phyloP scores from a whole-genome alignment of 805 yeast species.

The Hanseniaspora taiwanica region DNA sequence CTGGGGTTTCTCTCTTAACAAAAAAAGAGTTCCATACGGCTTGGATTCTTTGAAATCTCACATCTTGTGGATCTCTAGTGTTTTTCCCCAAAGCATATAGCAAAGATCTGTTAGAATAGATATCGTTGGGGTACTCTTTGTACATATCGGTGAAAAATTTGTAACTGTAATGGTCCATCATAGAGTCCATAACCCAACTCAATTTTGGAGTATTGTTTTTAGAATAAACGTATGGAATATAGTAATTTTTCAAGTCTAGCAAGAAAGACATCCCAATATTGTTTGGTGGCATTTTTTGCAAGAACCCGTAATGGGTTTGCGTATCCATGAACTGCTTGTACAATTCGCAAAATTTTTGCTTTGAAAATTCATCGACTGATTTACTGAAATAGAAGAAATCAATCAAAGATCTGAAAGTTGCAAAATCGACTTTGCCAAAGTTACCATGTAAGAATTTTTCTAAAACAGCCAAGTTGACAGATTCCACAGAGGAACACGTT shows the following conservation, averaged over 20 bases:
- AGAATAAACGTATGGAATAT: not conserved
- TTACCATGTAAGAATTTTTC: not conserved
- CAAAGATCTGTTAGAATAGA: not conserved
- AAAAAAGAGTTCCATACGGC: constrained; percentile 1
- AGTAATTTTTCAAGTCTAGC: not conserved
- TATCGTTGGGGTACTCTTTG: not conserved
- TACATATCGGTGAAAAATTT: not conserved
- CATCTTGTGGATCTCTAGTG: not conserved
- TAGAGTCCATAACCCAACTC: not conserved
- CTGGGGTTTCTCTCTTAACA: not conserved
- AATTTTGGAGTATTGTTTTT: constrained; percentile 1
- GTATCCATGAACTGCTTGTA: not conserved
- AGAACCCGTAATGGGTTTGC: not conserved
- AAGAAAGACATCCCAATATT: not conserved
- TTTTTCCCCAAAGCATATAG: not conserved
- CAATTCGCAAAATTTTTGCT: not conserved
- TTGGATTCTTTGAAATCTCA: not conserved
- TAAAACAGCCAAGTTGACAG: not conserved
- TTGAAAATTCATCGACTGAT: not conserved
- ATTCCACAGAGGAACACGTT: not conserved
- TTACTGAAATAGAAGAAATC: not conserved
- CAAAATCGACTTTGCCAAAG: not conserved
- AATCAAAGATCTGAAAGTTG: not conserved
- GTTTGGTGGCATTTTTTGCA: not conserved
- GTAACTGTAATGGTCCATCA: constrained; percentile 1